Conservation (phyloP, 257 asterid genomes). For the Nicotiana undulata region DNA sequence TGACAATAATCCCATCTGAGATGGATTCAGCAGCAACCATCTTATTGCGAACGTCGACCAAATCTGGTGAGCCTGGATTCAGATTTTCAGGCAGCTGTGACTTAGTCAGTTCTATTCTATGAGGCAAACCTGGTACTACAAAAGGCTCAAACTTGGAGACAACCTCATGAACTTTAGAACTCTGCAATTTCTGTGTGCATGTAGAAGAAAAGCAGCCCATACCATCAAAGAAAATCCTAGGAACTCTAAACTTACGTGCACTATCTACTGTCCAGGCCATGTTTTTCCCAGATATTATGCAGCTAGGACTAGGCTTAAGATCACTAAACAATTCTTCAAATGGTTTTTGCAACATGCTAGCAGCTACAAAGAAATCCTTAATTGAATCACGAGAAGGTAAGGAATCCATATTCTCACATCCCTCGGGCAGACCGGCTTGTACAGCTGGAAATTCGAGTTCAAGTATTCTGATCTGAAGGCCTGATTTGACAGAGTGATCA, state of each 20-base stretch:
- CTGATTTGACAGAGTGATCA: constrained; percentile 24
- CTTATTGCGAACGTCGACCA: constrained; percentile 19
- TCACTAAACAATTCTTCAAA: constrained; percentile 19
- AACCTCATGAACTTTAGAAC: constrained; percentile 15
- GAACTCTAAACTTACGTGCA: constrained; percentile 19
- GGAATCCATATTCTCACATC: constrained; percentile 46
- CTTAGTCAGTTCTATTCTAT: constrained; percentile 25
- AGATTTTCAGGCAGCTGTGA: constrained; percentile 30
- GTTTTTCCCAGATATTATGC: constrained; percentile 36
- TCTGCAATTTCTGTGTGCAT: constrained; percentile 12
- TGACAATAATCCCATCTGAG: constrained; percentile 37
- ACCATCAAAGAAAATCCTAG: constrained; percentile 41
- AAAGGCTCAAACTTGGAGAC: constrained; percentile 22
- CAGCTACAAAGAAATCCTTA: constrained; percentile 25
- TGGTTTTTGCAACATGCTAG: constrained; percentile 22
- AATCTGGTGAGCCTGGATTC: constrained; percentile 22
- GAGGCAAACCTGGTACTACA: constrained; percentile 27
- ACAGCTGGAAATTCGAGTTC: constrained; percentile 29
- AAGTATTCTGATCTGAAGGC: constrained; percentile 29
- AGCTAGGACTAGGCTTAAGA: constrained; percentile 25
- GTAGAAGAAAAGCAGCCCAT: constrained; percentile 38
- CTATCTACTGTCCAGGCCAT: constrained; percentile 29
- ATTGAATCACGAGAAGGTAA: constrained; percentile 28
- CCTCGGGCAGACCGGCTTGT: constrained; percentile 42
- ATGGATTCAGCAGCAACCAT: constrained; percentile 26